These are phyloP conservation scores for Aethionema arabicum DNA, from an alignment of 345 rosid genomes.

Conservation along the genomic window DNA sequence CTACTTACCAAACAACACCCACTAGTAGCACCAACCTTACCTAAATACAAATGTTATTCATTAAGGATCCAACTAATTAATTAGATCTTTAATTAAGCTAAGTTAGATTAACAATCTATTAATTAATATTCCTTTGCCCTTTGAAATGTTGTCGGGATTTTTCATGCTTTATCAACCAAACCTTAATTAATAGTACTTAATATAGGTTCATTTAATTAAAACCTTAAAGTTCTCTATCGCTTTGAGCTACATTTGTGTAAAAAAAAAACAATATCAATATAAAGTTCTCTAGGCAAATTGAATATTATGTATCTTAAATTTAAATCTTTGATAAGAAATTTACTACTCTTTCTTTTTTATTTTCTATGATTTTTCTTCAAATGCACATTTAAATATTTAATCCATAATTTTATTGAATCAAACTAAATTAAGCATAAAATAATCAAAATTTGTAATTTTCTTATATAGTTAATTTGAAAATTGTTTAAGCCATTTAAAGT, in stretches of 20 bases:
- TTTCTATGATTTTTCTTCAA: too few relatives aligned
- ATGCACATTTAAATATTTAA: too few relatives aligned
- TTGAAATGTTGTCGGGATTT: conserved; percentile 12
- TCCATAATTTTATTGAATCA: not conserved
- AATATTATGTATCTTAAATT: too few relatives aligned
- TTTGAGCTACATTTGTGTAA: not conserved
- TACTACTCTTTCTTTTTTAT: too few relatives aligned
- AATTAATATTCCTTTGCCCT: not conserved
- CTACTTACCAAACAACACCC: conserved; percentile 37
- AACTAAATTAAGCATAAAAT: too few relatives aligned
- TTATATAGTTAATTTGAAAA: too few relatives aligned
- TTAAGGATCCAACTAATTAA: not conserved
- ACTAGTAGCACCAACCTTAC: conserved; percentile 35
- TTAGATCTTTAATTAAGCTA: not conserved
- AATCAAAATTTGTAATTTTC: not conserved
- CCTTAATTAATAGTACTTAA: not conserved
- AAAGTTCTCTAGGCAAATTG: too few relatives aligned
- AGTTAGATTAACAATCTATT: not conserved
- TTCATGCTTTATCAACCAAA: not conserved
- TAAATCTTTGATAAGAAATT: too few relatives aligned
- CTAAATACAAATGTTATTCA: conserved; percentile 20
- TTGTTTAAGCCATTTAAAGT: too few relatives aligned
- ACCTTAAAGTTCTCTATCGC: conserved; percentile 15
- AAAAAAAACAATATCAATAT: too few relatives aligned
- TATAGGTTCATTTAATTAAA: conserved; percentile 18